Conservation (phyloP, 768 basidiomycete genomes). For the Candolleomyces eurysporus region DNA sequence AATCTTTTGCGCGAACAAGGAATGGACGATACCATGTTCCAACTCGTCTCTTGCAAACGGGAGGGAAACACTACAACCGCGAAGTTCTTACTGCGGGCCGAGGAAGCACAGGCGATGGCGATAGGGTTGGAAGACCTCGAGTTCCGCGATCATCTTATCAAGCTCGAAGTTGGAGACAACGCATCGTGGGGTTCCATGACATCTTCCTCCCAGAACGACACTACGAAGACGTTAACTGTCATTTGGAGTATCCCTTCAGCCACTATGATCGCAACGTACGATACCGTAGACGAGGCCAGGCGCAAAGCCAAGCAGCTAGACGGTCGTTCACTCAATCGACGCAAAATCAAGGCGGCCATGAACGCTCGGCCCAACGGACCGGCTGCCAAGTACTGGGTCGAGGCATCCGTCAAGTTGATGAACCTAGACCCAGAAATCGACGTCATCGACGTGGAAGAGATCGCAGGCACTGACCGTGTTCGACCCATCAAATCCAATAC, state of each 20-base stretch:
- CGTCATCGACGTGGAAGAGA: not conserved
- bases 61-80: slow-evolving; percentile 34
- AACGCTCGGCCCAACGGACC: slow-evolving; percentile 3
- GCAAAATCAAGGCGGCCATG: slow-evolving; percentile 39
- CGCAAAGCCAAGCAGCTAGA: slow-evolving; percentile 38
- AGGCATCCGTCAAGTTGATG: slow-evolving; percentile 2
- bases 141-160: slow-evolving; percentile 41
- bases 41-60: slow-evolving; percentile 9
- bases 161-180: slow-evolving; percentile 40
- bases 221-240: slow-evolving; percentile 42
- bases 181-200: slow-evolving; percentile 42
- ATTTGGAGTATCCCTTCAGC: slow-evolving; percentile 50
- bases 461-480: slow-evolving; percentile 2
- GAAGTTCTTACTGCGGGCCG: slow-evolving; percentile 39
- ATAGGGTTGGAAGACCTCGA: slow-evolving; percentile 46
- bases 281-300: slow-evolving; percentile 27
- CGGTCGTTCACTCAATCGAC: slow-evolving; percentile 34
- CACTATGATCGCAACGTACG: slow-evolving; percentile 44
- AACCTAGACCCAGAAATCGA: slow-evolving; percentile 4
- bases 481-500: slow-evolving; percentile 3
- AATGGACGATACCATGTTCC: slow-evolving; percentile 7
- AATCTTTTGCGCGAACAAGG: slow-evolving; percentile 7
- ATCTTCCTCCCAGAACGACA: slow-evolving; percentile 16
- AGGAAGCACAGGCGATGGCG: slow-evolving; percentile 40
- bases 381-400: slow-evolving; percentile 2